Evolutionary conservation across 768 basidiomycete genomes (phyloP), one percentile per base, ranked within the genome.

Genomic region (Auricularia sp.): DNA sequence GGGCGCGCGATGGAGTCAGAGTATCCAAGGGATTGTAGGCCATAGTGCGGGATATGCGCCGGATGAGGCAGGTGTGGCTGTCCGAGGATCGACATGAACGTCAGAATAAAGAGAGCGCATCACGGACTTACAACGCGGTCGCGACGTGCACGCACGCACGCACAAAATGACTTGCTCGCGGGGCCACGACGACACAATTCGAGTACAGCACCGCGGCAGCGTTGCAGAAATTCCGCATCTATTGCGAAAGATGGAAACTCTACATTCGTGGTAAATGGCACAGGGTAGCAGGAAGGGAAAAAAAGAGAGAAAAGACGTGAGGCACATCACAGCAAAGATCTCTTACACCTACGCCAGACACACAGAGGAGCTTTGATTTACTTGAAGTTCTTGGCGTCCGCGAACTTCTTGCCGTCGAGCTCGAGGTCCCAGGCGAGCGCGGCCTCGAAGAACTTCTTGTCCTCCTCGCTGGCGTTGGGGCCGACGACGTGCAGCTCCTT

Each of bases 361-460:
- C 56, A 29, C 24, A 34, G 0, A 0, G 29, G 24, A 29, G 36
- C 24, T 4, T 33, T 34, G 24, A 8, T 59, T 68, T 73, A 75
- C 70, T 75, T 75, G 73, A 75, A 75, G 75, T 86, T 89, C 82
- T 92, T 92, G 69, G 91, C 91, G 78, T 95, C 94, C 62, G 78
- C 86, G 92, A 92, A 97, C 75, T 84, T 83, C 84, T 92, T 94
- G 36, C 89, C 96, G 69, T 88, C 87, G 64, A 97, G 70, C 77
- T 89, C 86, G 67, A 96, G 77, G 79, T 96, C 94, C 96, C 96
- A 98, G 61, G 94, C 91, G 70, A 96, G 84, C 33, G 90, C 91
- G 69, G 82, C 89, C 82, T 94, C 92, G 73, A 98, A 94, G 85
- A 90, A 95, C 67, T 81, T 80, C 81, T 94, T 94, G 71, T 98